Base-by-base conservation (phyloP, 805 yeast species). In the Lachancea cidri region DNA sequence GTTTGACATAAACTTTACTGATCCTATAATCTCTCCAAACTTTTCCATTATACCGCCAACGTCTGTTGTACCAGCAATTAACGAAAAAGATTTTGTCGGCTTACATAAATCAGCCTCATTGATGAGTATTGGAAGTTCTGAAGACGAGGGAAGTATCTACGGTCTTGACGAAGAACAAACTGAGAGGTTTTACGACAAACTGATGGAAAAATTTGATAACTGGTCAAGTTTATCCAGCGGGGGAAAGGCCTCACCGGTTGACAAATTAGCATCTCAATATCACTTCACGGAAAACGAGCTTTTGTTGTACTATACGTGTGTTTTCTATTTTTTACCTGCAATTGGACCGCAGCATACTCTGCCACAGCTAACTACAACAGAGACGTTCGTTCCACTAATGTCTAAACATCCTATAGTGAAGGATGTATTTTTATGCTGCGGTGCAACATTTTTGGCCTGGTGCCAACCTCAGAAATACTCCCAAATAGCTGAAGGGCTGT, bases 381-480 rank as follows among this genome's bases (percentile, higher is more conserved):
- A 47, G 24, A 49, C 52, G 4, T 49, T 49, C 24, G 36, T 44
- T 17, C 52, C 54, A 1, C 42, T 47, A 15, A 39, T 49, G 13
- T 42, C 47, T 24, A 44, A 49, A 17, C 43, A 49, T 29, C 34
- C 49, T 2, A 47, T 49, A 13, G 49, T 47, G 16, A 45, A 41
- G 25, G 44, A 42, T 15, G 54, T 49, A 9, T 49, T 47, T 20
- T 36, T 44, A 18, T 49, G 54, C 31, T 49, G 54, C 34, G 54
- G 54, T 2, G 54, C 54, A 3, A 49, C 54, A 5, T 49, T 49
- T 36, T 33, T 49, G 29, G 52, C 50, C 1, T 49, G 54, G 54
- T 47, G 51, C 24, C 54, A 49, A 30, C 52, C 51, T 7, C 36
- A 38, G 17, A 47, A 47, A 24, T 49, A 47, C 35, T 35, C 48